These are phyloP conservation scores for Plasmodium coatneyi DNA, from an alignment of 169 alveolate genomes.

Conservation along the genomic window DNA sequence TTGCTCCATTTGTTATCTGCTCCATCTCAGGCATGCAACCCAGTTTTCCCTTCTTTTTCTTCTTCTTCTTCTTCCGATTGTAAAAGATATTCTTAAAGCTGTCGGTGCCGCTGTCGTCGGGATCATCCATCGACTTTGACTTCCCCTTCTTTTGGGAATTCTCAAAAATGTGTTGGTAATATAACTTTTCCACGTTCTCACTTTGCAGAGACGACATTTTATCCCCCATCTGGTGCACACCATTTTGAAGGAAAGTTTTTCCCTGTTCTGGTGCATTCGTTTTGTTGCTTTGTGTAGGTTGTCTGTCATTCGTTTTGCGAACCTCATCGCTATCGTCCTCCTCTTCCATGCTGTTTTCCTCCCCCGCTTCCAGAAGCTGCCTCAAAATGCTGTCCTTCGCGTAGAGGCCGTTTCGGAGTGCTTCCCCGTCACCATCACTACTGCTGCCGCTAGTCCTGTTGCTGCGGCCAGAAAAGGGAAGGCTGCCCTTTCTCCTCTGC, in stretches of 20 bases:
- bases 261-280: neutral
- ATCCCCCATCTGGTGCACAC: neutral
- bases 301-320: neutral
- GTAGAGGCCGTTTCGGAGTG: neutral
- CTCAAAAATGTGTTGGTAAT: constrained; percentile 27
- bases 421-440: neutral
- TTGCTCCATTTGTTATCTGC: neutral
- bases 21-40: neutral
- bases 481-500: neutral
- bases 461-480: neutral
- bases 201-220: neutral
- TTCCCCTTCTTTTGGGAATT: neutral
- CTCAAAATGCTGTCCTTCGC: neutral
- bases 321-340: neutral
- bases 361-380: neutral
- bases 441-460: neutral
- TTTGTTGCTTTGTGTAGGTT: neutral
- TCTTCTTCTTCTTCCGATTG: neutral
- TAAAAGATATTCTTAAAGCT: neutral
- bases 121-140: neutral
- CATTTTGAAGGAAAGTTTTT: neutral
- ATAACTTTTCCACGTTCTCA: neutral
- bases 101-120: neutral
- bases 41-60: neutral
- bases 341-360: neutral